Evolutionary conservation across 257 asterid genomes (phyloP).

Genomic region (Solanum bulbocastanum): DNA sequence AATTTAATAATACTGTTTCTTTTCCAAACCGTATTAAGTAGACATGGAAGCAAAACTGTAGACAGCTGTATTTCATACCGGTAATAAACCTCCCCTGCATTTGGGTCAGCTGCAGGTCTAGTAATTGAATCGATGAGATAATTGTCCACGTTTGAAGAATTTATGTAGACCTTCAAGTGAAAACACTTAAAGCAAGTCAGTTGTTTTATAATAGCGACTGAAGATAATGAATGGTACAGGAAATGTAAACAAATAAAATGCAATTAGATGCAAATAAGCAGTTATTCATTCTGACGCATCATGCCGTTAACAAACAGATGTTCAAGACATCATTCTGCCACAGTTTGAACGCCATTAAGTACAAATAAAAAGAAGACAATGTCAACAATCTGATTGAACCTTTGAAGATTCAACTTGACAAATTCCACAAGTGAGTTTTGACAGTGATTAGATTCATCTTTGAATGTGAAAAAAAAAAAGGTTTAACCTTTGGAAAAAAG

Average conservation of each 20-base stretch:
- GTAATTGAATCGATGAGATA: slow-evolving; percentile 77
- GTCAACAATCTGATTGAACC: too few relatives aligned
- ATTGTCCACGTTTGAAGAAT: slow-evolving; percentile 77
- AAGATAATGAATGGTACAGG: not conserved
- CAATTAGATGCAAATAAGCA: not conserved
- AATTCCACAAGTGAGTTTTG: not conserved
- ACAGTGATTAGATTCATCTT: not conserved
- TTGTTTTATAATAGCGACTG: not conserved
- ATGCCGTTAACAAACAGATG: not conserved
- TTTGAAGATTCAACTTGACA: not conserved
- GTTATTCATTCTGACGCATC: not conserved
- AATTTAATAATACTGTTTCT: not conserved
- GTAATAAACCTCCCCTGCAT: slow-evolving; percentile 91
- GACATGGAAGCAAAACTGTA: not conserved
- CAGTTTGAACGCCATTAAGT: not conserved
- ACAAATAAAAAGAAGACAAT: not conserved
- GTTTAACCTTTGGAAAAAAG: not conserved
- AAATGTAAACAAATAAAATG: not conserved
- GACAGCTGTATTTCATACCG: slow-evolving; percentile 30
- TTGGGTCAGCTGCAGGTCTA: slow-evolving; percentile 76
- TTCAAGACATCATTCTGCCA: not conserved
- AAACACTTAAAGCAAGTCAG: not conserved
- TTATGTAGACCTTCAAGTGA: slow-evolving; percentile 51
- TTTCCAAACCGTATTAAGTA: not conserved
- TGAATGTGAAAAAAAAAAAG: not conserved